Evolutionary conservation across 1,284 basidiomycete species (phyloP), one percentile per base, ranked within the genome.

Genomic region (Inonotus hispidus): DNA sequence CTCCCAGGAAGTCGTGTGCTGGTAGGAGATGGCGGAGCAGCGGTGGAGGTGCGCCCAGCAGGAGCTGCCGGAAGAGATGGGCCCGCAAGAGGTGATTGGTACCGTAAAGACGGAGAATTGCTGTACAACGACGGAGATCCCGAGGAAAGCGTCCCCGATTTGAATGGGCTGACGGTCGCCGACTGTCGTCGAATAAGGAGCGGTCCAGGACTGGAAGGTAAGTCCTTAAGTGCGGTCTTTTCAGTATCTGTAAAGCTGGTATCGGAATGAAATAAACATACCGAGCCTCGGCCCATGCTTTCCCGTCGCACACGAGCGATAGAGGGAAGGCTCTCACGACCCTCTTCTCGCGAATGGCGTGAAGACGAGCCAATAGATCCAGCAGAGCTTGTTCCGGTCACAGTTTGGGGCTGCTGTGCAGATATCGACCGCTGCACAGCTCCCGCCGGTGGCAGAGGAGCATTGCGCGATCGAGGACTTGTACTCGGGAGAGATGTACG

Each of bases 121-220:
- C 59, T 54, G 53, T 80, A 77, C 0, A 81, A 68, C 2, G 79
- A 80, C 0, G 79, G 79, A 56, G 71, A 80, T 6, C 78, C 78
- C 0, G 80, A 83, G 0, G 83, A 82, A 16, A 90, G 74, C 0
- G 87, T 86, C 50, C 82, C 82, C 3, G 84, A 81, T 69, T 88
- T 90, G 79, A 90, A 90, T 4, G 85, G 83, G 65, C 84, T 77
- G 0, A 79, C 72, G 59, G 77, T 79, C 35, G 85, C 73, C 29
- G 74, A 76, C 0, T 82, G 81, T 58, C 78, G 74, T 10, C 85
- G 78, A 46, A 85, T 84, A 1, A 81, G 79, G 16, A 84, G 66
- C 73, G 29, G 76, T 74, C 3, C 59, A 14, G 81, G 75, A 11
- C 73, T 72, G 32, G 79, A 77, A 32, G 77, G 72, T 25, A 74